Percentiles rank a stretch among this genome's conserved stretches.
Conservation (phyloP, 208 protist species). For the Tritrichomonas foetus region DNA sequence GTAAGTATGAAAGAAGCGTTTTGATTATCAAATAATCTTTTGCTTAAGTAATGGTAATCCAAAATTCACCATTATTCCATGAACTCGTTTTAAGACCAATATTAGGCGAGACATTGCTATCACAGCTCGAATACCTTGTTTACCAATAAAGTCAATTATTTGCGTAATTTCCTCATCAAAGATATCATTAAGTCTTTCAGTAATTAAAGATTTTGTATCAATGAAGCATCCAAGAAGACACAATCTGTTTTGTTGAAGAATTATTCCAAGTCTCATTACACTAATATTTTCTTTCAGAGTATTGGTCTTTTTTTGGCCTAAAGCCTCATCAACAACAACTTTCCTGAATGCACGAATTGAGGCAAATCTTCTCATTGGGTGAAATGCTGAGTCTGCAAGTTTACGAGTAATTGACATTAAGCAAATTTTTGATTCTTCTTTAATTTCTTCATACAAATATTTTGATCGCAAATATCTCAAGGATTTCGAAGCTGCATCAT, state of each 20-base stretch:
- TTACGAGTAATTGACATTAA: not conserved
- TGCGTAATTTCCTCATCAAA: too few species aligned
- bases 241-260: not conserved
- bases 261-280: not conserved
- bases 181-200: not conserved
- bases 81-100: not conserved
- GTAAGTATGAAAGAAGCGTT: too few species aligned
- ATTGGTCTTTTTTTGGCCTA: too few species aligned
- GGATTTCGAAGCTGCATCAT: not conserved
- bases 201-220: conserved; percentile 26
- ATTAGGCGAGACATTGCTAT: not conserved
- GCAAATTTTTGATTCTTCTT: not conserved
- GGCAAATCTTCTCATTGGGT: not conserved
- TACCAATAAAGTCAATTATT: too few species aligned
- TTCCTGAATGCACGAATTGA: not conserved
- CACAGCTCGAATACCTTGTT: not conserved
- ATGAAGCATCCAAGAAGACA: not conserved
- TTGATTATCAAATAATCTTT: too few species aligned
- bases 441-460: conserved; percentile 2
- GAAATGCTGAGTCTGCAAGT: not conserved
- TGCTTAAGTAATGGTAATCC: not conserved
- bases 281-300: not conserved
- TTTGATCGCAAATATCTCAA: not conserved
- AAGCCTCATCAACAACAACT: not conserved
- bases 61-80: not conserved